Conservation (phyloP, 2,329 filamentous ascomycete species). For the Rhinocladiella similis region DNA sequence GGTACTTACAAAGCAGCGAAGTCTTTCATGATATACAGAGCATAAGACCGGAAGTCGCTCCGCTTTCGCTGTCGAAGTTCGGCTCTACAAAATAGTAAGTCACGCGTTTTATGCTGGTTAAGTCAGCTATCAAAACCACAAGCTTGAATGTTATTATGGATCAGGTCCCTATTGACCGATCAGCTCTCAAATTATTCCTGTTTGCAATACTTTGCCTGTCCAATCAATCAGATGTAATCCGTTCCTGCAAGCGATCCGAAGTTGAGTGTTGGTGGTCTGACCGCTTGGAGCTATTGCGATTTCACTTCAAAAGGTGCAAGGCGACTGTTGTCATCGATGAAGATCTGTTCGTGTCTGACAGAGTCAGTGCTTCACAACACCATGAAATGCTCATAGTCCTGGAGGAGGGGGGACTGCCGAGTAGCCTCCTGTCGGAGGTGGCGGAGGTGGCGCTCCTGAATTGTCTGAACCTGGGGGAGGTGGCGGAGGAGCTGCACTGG, state of each 20-base stretch:
- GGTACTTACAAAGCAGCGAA: not conserved
- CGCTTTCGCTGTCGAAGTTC: not conserved
- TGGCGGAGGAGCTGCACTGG: conserved; percentile 17
- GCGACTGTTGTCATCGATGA: no score
- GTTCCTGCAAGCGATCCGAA: not conserved
- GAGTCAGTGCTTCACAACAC: conserved; percentile 15
- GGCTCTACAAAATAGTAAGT: not conserved
- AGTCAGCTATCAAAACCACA: conserved; percentile 22
- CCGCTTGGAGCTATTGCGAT: no score
- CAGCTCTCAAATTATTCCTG: conserved; percentile 21
- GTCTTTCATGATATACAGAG: not conserved
- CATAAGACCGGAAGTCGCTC: no score
- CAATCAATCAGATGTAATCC: conserved; percentile 17
- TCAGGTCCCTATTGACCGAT: conserved; percentile 29
- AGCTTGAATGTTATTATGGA: conserved; percentile 23
- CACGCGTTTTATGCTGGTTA: conserved; percentile 18
- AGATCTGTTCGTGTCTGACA: conserved; percentile 9
- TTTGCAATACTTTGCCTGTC: conserved; percentile 26
- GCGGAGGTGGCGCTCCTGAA: conserved; percentile 13
- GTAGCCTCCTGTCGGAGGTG: conserved; percentile 15
- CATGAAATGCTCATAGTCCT: conserved; percentile 20
- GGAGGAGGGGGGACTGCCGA: conserved; percentile 24
- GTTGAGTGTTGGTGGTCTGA: no score
- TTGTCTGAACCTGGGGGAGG: conserved; percentile 14
- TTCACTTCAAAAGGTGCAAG: no score